phyloP scores from a whole-genome alignment of 75 land plant genomes.

The Cunninghamia lanceolata region DNA sequence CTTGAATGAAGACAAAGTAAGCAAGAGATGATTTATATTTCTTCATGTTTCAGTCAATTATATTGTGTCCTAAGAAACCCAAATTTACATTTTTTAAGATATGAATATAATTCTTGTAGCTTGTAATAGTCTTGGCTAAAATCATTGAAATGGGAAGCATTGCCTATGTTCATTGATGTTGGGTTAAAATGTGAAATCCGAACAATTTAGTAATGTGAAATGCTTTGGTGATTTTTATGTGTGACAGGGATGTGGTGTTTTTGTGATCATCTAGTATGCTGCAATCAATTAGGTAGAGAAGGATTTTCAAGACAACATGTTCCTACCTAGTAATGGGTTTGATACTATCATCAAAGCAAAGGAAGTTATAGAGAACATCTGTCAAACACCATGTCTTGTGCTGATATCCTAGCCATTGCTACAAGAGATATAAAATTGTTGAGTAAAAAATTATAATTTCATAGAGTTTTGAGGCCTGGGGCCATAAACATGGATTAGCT shows the following conservation, averaged over 20 bases:
- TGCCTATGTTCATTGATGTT: background rate
- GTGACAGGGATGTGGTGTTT: slow-evolving; percentile 71
- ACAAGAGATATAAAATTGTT: slow-evolving; percentile 21
- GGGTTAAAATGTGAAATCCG: background rate
- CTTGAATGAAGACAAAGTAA: too few species aligned
- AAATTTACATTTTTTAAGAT: too few species aligned
- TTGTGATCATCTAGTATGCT: slow-evolving; percentile 47
- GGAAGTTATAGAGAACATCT: slow-evolving; percentile 48
- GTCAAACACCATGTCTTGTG: slow-evolving; percentile 32
- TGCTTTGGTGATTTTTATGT: background rate
- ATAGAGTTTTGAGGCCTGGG: background rate
- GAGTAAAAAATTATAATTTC: background rate
- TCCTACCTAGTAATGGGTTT: slow-evolving; percentile 80
- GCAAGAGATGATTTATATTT: background rate
- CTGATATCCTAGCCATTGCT: slow-evolving; percentile 29
- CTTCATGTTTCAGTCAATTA: background rate
- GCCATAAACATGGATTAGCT: background rate
- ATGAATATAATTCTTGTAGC: too few species aligned
- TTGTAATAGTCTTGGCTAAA: background rate
- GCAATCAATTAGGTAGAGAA: slow-evolving; percentile 59
- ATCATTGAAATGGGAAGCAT: background rate
- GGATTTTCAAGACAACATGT: slow-evolving; percentile 56
- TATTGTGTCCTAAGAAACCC: too few species aligned
- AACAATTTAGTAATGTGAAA: background rate
- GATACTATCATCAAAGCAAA: slow-evolving; percentile 80